Evolutionary conservation across 1,284 basidiomycete species (phyloP).

Genomic region (Rhodotorula sp.): DNA sequence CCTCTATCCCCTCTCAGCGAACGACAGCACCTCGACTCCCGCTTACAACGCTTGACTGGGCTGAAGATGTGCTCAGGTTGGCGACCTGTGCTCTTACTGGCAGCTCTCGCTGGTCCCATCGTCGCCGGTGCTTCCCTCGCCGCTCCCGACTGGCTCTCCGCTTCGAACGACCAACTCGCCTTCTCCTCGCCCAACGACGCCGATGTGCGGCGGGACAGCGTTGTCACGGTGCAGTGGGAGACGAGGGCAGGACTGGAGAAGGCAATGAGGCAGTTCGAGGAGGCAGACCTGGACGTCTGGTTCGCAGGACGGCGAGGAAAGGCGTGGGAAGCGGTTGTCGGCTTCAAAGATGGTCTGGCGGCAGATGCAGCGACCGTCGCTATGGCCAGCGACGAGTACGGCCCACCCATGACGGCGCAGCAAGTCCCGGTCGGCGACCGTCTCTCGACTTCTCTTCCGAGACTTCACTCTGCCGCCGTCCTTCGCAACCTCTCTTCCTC

Average conservation of each 20-base stretch:
- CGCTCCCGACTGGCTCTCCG: background rate
- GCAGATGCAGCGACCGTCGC: no score
- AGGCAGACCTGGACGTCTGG: slow-evolving; percentile 2
- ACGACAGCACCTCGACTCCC: no score
- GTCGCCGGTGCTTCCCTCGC: background rate
- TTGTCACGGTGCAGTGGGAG: background rate
- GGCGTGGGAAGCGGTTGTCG: background rate
- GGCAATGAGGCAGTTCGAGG: background rate
- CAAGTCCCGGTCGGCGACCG: background rate
- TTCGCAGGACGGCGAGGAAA: background rate
- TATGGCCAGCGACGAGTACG: no score
- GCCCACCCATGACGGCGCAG: no score
- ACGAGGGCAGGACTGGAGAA: background rate
- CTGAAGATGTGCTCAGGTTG: no score
- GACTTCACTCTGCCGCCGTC: slow-evolving; percentile 5
- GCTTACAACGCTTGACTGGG: no score
- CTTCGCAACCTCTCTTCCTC: slow-evolving; percentile 12
- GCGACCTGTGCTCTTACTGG: no score
- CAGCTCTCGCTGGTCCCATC: background rate
- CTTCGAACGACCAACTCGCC: slow-evolving; percentile 5
- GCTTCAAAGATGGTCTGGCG: background rate
- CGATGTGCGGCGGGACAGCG: background rate
- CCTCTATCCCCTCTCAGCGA: no score
- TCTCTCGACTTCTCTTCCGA: slow-evolving; percentile 6
- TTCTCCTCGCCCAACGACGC: background rate